Evolutionary conservation across 345 rosid species (phyloP).

Genomic region (Citropsis articulata): DNA sequence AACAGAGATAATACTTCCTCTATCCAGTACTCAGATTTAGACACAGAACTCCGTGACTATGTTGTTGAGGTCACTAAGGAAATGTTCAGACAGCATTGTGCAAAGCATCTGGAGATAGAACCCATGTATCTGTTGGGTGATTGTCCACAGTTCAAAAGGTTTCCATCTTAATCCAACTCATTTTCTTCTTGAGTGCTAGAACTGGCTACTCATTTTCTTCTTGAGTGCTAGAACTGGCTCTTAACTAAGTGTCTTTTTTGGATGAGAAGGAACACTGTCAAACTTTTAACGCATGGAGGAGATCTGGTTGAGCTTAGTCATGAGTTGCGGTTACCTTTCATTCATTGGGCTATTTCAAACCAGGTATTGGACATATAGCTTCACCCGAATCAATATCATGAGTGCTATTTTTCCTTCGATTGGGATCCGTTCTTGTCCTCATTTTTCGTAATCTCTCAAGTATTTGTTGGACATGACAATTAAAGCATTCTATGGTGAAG

Average conservation of each 20-base stretch:
- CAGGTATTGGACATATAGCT: constrained; percentile 51
- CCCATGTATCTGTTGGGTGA: constrained; percentile 70
- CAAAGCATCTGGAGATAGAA: constrained; percentile 72
- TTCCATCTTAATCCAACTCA: constrained; percentile 14
- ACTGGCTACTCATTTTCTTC: constrained; percentile 13
- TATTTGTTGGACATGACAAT: background rate
- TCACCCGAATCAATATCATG: background rate
- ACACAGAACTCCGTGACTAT: constrained; percentile 79
- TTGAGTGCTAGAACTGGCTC: constrained; percentile 25
- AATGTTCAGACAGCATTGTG: constrained; percentile 81
- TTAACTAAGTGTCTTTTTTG: constrained; percentile 26
- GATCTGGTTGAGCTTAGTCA: constrained; percentile 89
- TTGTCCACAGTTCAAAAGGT: constrained; percentile 65
- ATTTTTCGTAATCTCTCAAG: background rate
- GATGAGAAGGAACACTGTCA: constrained; percentile 72
- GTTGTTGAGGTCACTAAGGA: constrained; percentile 72
- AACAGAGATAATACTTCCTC: constrained; percentile 38
- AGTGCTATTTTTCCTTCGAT: background rate
- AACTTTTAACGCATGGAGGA: constrained; percentile 87
- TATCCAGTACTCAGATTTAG: constrained; percentile 53
- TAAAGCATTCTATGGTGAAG: background rate
- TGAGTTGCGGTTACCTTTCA: constrained; percentile 88
- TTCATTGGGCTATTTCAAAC: constrained; percentile 57
- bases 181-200: constrained; percentile 14
- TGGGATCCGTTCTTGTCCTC: background rate